Evolutionary conservation across 2,329 filamentous ascomycete species (phyloP), one percentile per base, ranked within the genome.

Genomic region (Aspergillus pseudoterreus): DNA sequence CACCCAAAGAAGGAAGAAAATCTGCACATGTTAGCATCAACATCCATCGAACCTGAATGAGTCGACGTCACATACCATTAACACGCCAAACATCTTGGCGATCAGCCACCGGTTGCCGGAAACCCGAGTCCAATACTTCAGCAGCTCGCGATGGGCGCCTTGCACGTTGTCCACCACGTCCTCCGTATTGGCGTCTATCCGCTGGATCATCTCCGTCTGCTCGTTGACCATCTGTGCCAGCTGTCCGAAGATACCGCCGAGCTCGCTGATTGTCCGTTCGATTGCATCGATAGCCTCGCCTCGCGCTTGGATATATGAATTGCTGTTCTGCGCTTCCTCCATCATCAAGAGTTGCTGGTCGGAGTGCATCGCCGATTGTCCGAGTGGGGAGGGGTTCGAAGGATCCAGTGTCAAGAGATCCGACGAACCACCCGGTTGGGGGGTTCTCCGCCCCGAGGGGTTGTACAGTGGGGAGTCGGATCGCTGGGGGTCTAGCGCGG

Each of bases 131-230:
- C 94, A 99, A 74, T 97, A 99, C 71, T 96, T 96, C 75, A 99
- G 83, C 65, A 99, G 71, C 73, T 99, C 92, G 57, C 92, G 82
- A 69, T 99, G 94, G 5, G 94, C 94, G 15, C 94, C 94, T 66
- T 96, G 84, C n/a, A 99, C 92, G 63, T 99, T 99, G 66, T 97
- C 92, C 49, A 99, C 92, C 5, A 99, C 90, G 63, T 96, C 92
- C 66, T 99, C 94, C 1, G 92, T 96, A 71, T 97, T 96, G 58
- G 92, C 92, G 64, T 97, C 92, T 66, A 96, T 96, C 45, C 92
- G 82, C 73, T 97, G 90, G 59, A 99, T 95, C 87, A 96, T 95
- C 73, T 96, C 94, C 55, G 89, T 90, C 74, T 99, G 94, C 71
- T 99, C 92, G 50, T 88, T 90, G 27, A 99, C 94, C 94, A 99